Base-by-base conservation (phyloP, 1,284 basidiomycete species). In the Earliella scabrosa region DNA sequence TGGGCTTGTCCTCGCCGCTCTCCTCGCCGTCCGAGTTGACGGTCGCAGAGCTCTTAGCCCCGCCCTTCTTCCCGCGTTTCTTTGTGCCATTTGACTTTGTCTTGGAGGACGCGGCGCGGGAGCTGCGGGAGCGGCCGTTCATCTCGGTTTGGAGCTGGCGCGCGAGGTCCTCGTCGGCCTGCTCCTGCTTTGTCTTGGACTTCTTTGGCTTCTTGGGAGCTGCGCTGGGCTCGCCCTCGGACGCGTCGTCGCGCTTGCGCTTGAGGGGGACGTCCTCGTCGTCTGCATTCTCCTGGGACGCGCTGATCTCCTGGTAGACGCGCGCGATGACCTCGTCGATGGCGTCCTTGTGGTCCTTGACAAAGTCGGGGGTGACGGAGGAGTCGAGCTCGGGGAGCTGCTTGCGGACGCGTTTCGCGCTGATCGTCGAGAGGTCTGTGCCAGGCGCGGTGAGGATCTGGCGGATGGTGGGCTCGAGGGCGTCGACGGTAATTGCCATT, bases 381-480 rank as follows among this genome's bases (percentile, higher is more conserved):
- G 81, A 73, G 57, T 82, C 78, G 53, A 78, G 68, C 49, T 77
- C 79, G 57, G 82, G 68, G 39, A 92, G 75, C 67, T 82, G 79
- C 59, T 83, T 83, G 60, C 90, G 81, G 64, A 92, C 90, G 74
- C 85, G 83, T 74, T 88, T 91, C 50, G 89, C 89, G 66, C 86
- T 89, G 71, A 92, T 89, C 40, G 85, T 88, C 41, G 75, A 60
- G 63, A 92, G 79, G 76, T 92, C 87, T 46, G 82, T 85, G 46
- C 82, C 83, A 7, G 89, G 89, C 16, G 86, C 82, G 40, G 82
- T 77, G 52, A 92, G 82, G 69, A 92, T 90, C 56, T 77, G 74
- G 57, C 77, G 77, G 66, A 92, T 85, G 54, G 73, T 78, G n/a
- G 80, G 77, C 67, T 85, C 81, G 58, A 92, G 78, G 53, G 66